A percentile compares a stretch with the other conserved stretches of the same genome.
Conservation (phyloP, 805 yeast species). For the Candida sithepensis region DNA sequence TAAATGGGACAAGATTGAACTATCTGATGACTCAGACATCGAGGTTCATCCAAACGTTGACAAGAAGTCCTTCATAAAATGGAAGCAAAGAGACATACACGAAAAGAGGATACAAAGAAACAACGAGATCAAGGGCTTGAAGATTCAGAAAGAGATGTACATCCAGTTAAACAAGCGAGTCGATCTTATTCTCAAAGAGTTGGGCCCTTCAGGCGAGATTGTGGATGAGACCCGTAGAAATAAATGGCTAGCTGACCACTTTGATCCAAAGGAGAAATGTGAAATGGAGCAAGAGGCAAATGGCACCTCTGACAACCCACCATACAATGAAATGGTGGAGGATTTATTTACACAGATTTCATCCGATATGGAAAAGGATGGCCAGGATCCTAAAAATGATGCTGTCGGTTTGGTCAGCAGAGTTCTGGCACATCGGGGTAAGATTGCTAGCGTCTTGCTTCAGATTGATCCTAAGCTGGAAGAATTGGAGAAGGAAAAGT, state of each 20-base stretch:
- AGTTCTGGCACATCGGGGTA: slow-evolving; percentile 59
- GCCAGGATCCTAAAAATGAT: slow-evolving; percentile 41
- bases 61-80: slow-evolving; percentile 82
- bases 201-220: slow-evolving; percentile 36
- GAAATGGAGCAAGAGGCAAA: slow-evolving; percentile 29
- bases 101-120: slow-evolving; percentile 83
- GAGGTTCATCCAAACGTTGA: slow-evolving; percentile 99
- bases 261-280: slow-evolving; percentile 59
- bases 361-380: slow-evolving; percentile 51
- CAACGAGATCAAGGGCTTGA: slow-evolving; percentile 69
- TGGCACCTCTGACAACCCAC: slow-evolving; percentile 40
- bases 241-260: slow-evolving; percentile 43
- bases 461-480: slow-evolving; percentile 66
- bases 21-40: slow-evolving; percentile 94
- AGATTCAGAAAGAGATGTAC: slow-evolving; percentile 80
- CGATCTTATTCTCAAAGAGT: slow-evolving; percentile 49
- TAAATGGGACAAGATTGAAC: slow-evolving; percentile 95
- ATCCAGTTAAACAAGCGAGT: slow-evolving; percentile 69
- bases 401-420: slow-evolving; percentile 37
- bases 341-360: slow-evolving; percentile 78
- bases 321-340: slow-evolving; percentile 90
- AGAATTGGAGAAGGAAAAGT: slow-evolving; percentile 66
- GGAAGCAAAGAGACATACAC: slow-evolving; percentile 98
- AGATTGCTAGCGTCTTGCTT: slow-evolving; percentile 61
- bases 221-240: slow-evolving; percentile 32